phyloP scores from a whole-genome alignment of 441 rosid species.

The Euphorbia celastroides region DNA sequence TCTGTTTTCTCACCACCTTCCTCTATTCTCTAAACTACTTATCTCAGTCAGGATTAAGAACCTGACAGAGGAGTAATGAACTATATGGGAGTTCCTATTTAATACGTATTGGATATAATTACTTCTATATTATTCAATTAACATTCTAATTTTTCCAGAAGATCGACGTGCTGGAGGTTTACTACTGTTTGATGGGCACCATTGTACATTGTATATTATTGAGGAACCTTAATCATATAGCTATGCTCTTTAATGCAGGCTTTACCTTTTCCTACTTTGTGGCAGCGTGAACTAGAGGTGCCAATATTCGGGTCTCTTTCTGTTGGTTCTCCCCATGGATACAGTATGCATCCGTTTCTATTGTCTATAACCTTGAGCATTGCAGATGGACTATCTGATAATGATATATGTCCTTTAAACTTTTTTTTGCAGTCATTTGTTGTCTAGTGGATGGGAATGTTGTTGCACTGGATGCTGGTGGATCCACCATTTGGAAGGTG shows the following conservation, averaged over 20 bases:
- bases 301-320: constrained; percentile 81
- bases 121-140: background rate
- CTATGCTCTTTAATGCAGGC: constrained; percentile 42
- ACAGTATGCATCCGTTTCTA: constrained; percentile 32
- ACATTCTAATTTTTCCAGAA: background rate
- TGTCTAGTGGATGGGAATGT: constrained; percentile 88
- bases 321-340: constrained; percentile 41
- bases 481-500: constrained; percentile 84
- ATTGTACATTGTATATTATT: background rate
- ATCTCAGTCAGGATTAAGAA: too few species aligned
- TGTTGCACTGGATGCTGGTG: constrained; percentile 51
- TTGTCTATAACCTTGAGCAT: background rate
- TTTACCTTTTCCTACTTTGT: constrained; percentile 52
- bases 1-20: too few species aligned
- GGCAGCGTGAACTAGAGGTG: constrained; percentile 65
- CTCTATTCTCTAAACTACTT: too few species aligned
- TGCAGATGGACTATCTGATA: background rate
- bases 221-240: constrained; percentile 5
- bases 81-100: background rate
- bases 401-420: background rate
- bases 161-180: background rate
- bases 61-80: too few species aligned
- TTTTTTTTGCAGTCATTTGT: constrained; percentile 62
- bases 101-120: background rate
- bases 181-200: background rate